Conservation (phyloP, 345 rosid genomes). For the Theobroma cacao region DNA sequence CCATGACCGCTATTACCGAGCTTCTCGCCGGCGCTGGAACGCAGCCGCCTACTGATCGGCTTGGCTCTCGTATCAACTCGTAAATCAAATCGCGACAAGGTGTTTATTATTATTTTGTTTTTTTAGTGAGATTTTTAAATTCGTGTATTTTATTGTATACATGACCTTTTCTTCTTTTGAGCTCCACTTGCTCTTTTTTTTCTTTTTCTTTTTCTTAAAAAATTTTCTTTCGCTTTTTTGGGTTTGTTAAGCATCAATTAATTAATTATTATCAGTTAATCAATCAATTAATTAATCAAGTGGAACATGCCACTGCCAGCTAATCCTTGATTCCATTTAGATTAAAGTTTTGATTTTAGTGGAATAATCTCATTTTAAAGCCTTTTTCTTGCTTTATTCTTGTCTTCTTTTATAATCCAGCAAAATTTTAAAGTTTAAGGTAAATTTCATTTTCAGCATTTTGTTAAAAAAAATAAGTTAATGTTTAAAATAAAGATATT, state of each 20-base stretch:
- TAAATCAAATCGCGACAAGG: conserved; percentile 13
- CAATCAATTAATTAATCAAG: background rate
- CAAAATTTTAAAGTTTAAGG: too few relatives aligned
- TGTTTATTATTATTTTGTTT: conserved; percentile 19
- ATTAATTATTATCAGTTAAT: conserved; percentile 9
- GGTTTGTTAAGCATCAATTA: background rate
- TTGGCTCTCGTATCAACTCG: conserved; percentile 3
- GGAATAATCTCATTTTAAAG: background rate
- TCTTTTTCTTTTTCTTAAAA: background rate
- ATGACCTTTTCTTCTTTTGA: conserved; percentile 5
- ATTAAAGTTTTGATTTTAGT: background rate
- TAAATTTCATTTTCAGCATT: too few relatives aligned
- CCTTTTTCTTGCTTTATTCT: too few relatives aligned
- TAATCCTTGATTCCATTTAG: background rate
- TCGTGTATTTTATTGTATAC: conserved; percentile 41
- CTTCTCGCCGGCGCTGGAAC: conserved; percentile 26
- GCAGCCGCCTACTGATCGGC: conserved; percentile 16
- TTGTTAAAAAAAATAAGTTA: too few relatives aligned
- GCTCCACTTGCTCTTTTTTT: background rate
- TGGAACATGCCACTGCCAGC: background rate
- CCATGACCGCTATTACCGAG: conserved; percentile 66
- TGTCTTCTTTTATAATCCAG: too few relatives aligned
- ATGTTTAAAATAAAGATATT: too few relatives aligned
- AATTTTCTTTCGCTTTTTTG: background rate
- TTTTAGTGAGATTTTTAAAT: conserved; percentile 19